Base-by-base conservation (phyloP, 352 stramenopile genomes). In the Phytophthora crassamura region DNA sequence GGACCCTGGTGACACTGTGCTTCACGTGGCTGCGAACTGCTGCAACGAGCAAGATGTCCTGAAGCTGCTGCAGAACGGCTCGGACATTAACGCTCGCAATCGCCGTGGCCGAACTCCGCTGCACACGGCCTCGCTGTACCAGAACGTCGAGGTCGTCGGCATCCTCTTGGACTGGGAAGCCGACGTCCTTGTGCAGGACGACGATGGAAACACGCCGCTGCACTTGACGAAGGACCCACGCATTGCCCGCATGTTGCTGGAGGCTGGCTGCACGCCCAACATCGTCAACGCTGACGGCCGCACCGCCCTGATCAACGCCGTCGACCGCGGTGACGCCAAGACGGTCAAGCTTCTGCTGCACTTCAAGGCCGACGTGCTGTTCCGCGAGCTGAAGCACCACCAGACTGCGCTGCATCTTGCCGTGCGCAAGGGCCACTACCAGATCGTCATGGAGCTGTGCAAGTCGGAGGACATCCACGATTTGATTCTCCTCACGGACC, bases 361-460 rank as follows among this genome's bases (percentile, higher is more conserved):
- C 38, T 92, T 93, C 58, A 93, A 94, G 62, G 85, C 84, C n/a
- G 87, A 94, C 49, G 84, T 94, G 33, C 64, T 94, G 4, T 92
- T 92, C 78, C 86, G 87, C 38, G 85, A 95, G 48, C 79, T 93
- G 49, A 94, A 95, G 69, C 87, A 94, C 60, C 78, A 90, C 49
- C 87, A 95, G 69, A 93, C 87, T 22, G 87, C 84, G 16, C 64
- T 95, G 45, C 87, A 95, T 49, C 70, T 95, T 22, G 87, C 87
- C 4, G 81, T 95, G 7, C 85, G 87, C 18, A 94, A 91, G 64
- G 87, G 87, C 28, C 87, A 95, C 48, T 94, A 94, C 61, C 74
- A 86, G 59, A 93, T 93, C 39, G 82, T 95, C 14, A 94, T 92
- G 78, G 85, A 93, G 65, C 58, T 95, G 42, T 95, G 87, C 76